These are phyloP conservation scores for Suaeda aralocaspica DNA, from an alignment of 148 eudicot species.

Conservation along the genomic window DNA sequence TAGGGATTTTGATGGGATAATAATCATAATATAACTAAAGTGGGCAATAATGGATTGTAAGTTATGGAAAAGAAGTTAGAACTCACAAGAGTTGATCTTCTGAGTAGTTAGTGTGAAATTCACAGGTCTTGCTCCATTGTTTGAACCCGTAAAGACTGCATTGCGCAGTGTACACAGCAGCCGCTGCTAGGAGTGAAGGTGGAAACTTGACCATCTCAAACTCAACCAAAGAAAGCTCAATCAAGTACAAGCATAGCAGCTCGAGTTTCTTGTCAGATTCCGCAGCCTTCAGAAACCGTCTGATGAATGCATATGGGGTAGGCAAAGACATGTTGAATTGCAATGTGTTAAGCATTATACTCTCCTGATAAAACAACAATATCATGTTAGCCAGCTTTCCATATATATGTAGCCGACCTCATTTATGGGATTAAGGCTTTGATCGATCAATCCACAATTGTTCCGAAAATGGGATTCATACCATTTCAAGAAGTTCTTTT, in stretches of 20 bases:
- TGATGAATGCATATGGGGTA: slow-evolving; percentile 68
- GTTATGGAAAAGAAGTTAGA: not conserved
- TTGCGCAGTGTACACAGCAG: slow-evolving; percentile 77
- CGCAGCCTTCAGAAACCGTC: slow-evolving; percentile 79
- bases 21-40: no score
- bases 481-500: slow-evolving; percentile 79
- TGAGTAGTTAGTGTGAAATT: slow-evolving; percentile 53
- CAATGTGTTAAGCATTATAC: slow-evolving; percentile 59
- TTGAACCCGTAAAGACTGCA: slow-evolving; percentile 51
- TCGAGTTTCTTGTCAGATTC: slow-evolving; percentile 65
- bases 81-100: slow-evolving; percentile 68
- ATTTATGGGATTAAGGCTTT: no score
- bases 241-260: slow-evolving; percentile 50
- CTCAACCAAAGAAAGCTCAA: slow-evolving; percentile 79
- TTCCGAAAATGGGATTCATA: no score
- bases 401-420: no score
- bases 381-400: not conserved
- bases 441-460: no score
- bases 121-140: slow-evolving; percentile 77
- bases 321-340: slow-evolving; percentile 84
- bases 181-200: slow-evolving; percentile 80
- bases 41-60: not conserved
- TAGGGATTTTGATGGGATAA: no score
- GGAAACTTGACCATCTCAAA: slow-evolving; percentile 69
- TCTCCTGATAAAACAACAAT: slow-evolving; percentile 47